A percentile compares a stretch with the other conserved stretches of the same genome.
Conservation (phyloP, 106 monocot species). For the Dendrobium nobile region DNA sequence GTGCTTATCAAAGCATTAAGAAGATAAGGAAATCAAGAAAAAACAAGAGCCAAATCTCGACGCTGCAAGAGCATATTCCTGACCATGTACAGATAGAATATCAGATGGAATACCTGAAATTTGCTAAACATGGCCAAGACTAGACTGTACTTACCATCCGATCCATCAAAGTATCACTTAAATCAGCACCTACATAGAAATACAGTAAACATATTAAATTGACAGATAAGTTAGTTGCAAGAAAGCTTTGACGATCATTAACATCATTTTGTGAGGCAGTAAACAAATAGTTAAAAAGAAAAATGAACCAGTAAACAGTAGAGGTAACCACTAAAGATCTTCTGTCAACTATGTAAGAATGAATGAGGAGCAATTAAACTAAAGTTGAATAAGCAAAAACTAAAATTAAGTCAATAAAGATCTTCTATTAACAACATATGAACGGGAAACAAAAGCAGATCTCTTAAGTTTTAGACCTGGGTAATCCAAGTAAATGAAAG, state of each 20-base stretch:
- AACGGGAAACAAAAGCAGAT: neutral
- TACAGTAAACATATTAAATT: neutral
- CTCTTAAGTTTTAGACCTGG: neutral
- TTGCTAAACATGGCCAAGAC: neutral
- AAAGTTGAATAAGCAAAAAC: neutral
- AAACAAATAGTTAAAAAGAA: neutral
- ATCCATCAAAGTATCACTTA: slow-evolving; percentile 98
- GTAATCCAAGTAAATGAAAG: neutral
- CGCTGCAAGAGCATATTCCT: neutral
- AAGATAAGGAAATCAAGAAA: neutral
- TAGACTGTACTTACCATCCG: slow-evolving; percentile 66
- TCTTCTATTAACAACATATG: neutral
- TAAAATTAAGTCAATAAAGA: neutral
- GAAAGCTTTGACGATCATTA: neutral
- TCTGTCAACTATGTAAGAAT: neutral
- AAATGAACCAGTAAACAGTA: neutral
- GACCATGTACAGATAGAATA: neutral
- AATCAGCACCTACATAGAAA: slow-evolving; percentile 77
- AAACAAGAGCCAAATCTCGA: neutral
- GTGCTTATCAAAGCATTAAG: no score
- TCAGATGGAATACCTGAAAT: neutral
- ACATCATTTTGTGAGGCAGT: neutral
- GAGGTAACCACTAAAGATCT: neutral
- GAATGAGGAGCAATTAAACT: neutral
- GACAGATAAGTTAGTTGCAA: neutral